Evolutionary conservation across 192 early-diverging fungal species (phyloP).

Genomic region (Backusella psychrophila): DNA sequence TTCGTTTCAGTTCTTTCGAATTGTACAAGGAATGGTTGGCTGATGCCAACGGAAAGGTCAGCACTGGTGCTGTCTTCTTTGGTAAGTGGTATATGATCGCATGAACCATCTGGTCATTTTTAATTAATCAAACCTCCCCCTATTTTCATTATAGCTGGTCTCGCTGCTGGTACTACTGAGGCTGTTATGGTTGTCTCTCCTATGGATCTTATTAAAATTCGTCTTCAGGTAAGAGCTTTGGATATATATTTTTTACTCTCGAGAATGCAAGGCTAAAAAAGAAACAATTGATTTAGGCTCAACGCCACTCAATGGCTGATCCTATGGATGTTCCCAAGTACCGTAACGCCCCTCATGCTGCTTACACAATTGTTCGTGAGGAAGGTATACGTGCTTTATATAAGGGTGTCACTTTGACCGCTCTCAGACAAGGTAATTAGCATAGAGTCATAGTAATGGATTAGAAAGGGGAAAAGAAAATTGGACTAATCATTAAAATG

Average conservation of each 20-base stretch:
- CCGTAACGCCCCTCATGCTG: conserved; percentile 89
- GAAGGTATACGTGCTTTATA: conserved; percentile 88
- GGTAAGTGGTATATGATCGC: conserved; percentile 45
- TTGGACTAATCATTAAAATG: background rate
- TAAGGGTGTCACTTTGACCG: conserved; percentile 93
- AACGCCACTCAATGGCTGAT: conserved; percentile 94
- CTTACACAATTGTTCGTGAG: conserved; percentile 88
- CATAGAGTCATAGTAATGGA: background rate
- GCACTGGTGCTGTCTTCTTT: conserved; percentile 67
- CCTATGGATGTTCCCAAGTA: conserved; percentile 97
- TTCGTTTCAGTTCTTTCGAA: conserved; percentile 96
- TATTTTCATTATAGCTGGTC: conserved; percentile 62
- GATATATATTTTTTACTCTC: background rate
- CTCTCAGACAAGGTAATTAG: conserved; percentile 77
- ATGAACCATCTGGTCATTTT: background rate
- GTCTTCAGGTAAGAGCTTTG: conserved; percentile 62
- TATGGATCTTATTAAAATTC: conserved; percentile 99
- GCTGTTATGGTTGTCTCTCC: conserved; percentile 94
- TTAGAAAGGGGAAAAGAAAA: background rate
- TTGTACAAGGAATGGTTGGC: conserved; percentile 84
- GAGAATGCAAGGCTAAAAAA: background rate
- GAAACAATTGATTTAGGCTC: conserved; percentile 44
- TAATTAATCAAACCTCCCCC: background rate
- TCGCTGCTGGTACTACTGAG: conserved; percentile 92
- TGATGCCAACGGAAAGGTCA: conserved; percentile 61